Percentiles rank a stretch among this genome's conserved stretches.
Evolutionary conservation across 768 basidiomycete genomes (phyloP).

Genomic region (Termitomyces titanicus): DNA sequence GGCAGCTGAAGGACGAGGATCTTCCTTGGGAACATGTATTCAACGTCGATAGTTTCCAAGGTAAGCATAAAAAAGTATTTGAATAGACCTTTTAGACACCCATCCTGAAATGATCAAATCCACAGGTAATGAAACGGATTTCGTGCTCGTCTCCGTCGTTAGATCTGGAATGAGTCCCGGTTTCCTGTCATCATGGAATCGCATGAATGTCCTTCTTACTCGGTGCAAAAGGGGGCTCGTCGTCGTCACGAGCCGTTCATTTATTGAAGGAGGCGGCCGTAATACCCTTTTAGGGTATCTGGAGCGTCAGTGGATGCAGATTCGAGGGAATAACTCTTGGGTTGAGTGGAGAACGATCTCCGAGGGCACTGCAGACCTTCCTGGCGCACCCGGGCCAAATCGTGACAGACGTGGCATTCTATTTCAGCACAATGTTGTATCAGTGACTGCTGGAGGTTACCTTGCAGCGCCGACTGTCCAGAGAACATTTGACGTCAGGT

Average conservation of each 20-base stretch:
- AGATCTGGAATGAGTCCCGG: constrained; percentile 37
- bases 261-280: constrained; percentile 30
- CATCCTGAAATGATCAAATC: too few species aligned
- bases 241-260: constrained; percentile 40
- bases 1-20: constrained; percentile 26
- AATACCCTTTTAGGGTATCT: constrained; percentile 39
- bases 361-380: constrained; percentile 25
- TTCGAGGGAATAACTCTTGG: constrained; percentile 22
- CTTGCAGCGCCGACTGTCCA: neutral
- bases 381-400: constrained; percentile 21
- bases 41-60: constrained; percentile 57
- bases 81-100: neutral
- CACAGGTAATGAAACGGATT: constrained; percentile 48
- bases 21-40: constrained; percentile 41
- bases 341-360: constrained; percentile 27
- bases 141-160: constrained; percentile 48
- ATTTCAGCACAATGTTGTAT: neutral
- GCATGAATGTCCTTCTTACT: constrained; percentile 54
- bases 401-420: neutral
- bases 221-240: constrained; percentile 45
- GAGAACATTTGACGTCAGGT: neutral
- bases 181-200: constrained; percentile 39
- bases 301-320: constrained; percentile 25
- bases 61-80: constrained; percentile 20
- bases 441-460: neutral